These are phyloP conservation scores for Colletotrichum incanum DNA, from an alignment of 2,329 filamentous ascomycete species.

Conservation along the genomic window DNA sequence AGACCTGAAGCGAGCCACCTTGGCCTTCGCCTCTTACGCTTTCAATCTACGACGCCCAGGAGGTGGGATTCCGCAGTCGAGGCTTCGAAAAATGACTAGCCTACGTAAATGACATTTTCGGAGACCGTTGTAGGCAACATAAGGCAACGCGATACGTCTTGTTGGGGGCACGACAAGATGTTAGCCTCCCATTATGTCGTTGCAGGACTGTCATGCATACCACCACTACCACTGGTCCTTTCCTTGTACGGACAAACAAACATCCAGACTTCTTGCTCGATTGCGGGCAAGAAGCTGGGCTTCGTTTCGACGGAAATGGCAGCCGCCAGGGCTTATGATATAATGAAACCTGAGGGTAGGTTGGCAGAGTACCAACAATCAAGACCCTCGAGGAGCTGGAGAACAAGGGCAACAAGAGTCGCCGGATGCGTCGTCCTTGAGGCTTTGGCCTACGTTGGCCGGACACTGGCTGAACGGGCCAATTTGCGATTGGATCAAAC, in stretches of 20 bases:
- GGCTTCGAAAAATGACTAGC: not conserved
- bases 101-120: not conserved
- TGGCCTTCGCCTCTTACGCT: not conserved
- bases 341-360: no score
- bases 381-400: not conserved
- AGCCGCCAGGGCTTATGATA: not conserved
- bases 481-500: not conserved
- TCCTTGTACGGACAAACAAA: not conserved
- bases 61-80: not conserved
- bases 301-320: no score
- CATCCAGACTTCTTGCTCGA: not conserved
- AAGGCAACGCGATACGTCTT: not conserved
- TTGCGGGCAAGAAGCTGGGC: not conserved
- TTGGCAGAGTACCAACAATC: not conserved
- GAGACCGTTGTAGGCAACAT: not conserved
- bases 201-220: not conserved
- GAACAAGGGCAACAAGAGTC: not conserved
- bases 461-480: not conserved
- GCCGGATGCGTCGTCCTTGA: not conserved
- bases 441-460: not conserved
- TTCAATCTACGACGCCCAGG: not conserved
- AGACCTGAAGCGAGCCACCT: not conserved
- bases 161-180: not conserved
- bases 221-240: not conserved
- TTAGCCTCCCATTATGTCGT: not conserved